Evolutionary conservation across 169 alveolate genomes (phyloP).

Genomic region (Plasmodium gonderi): DNA sequence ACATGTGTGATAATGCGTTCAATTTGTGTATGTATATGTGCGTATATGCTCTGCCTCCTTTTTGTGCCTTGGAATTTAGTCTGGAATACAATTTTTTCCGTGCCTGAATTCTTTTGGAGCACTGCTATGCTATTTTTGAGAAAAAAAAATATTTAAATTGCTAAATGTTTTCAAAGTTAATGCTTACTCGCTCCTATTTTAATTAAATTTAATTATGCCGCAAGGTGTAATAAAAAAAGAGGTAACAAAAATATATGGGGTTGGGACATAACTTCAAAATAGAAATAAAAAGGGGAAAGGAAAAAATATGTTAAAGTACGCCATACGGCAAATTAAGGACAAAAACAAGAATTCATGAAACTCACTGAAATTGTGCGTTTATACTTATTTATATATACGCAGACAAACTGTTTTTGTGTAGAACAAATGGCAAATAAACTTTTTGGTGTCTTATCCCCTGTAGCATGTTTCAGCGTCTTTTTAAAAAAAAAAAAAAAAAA

Average conservation of each 20-base stretch:
- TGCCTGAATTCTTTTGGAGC: background rate
- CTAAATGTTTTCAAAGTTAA: background rate
- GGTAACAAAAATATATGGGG: background rate
- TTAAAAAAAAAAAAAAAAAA: background rate
- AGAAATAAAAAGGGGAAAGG: conserved; percentile 52
- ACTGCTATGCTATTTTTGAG: background rate
- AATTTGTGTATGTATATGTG: background rate
- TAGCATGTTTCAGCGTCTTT: background rate
- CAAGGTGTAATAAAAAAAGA: conserved; percentile 34
- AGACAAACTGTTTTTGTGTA: too few relatives aligned
- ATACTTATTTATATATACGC: too few relatives aligned
- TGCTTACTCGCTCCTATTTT: conserved; percentile 10
- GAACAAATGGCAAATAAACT: background rate
- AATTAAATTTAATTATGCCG: conserved; percentile 45
- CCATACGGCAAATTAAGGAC: background rate
- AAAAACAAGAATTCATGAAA: background rate
- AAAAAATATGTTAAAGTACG: background rate
- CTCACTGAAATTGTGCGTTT: background rate
- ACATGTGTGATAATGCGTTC: background rate
- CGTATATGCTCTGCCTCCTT: background rate
- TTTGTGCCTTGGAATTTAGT: background rate
- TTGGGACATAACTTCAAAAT: conserved; percentile 17
- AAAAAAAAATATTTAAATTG: conserved; percentile 16
- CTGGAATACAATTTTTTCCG: background rate
- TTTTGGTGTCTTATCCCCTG: background rate